A percentile compares a stretch with the other conserved stretches of the same genome.
phyloP scores from a whole-genome alignment of 805 yeast species.

The Kregervanrija delftensis region DNA sequence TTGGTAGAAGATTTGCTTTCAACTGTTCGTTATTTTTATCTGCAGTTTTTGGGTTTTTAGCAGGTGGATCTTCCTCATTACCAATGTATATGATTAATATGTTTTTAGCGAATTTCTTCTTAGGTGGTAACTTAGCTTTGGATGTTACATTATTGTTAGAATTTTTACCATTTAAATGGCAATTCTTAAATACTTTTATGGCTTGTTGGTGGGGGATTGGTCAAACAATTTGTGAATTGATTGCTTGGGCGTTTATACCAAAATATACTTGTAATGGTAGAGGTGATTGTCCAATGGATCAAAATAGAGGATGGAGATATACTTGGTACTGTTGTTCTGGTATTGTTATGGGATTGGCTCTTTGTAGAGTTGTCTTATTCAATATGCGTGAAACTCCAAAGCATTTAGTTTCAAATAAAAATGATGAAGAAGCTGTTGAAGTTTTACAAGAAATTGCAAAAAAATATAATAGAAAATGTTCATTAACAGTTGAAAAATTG shows the following conservation, averaged over 20 bases:
- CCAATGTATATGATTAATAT: conserved; percentile 45
- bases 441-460: conserved; percentile 38
- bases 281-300: conserved; percentile 34
- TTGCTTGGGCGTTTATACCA: conserved; percentile 52
- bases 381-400: conserved; percentile 50
- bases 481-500: conserved; percentile 42
- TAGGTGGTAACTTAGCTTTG: conserved; percentile 52
- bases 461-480: conserved; percentile 34
- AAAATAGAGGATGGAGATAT: conserved; percentile 60
- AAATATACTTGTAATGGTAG: conserved; percentile 39
- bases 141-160: conserved; percentile 50
- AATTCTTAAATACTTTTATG: conserved; percentile 46
- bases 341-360: conserved; percentile 40
- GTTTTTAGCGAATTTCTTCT: conserved; percentile 37
- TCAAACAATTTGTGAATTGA: conserved; percentile 43
- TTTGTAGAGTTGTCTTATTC: conserved; percentile 39
- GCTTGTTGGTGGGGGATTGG: conserved; percentile 62
- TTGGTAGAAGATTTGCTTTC: conserved; percentile 48
- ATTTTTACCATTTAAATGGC: conserved; percentile 43
- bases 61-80: conserved; percentile 45
- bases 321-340: conserved; percentile 48
- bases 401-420: conserved; percentile 44
- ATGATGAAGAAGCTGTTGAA: conserved; percentile 42
- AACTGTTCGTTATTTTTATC: conserved; percentile 41
- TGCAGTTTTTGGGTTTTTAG: conserved; percentile 43